Evolutionary conservation across 805 yeast genomes (phyloP), one percentile per base, ranked within the genome.

Genomic region (Saitoella complicata): DNA sequence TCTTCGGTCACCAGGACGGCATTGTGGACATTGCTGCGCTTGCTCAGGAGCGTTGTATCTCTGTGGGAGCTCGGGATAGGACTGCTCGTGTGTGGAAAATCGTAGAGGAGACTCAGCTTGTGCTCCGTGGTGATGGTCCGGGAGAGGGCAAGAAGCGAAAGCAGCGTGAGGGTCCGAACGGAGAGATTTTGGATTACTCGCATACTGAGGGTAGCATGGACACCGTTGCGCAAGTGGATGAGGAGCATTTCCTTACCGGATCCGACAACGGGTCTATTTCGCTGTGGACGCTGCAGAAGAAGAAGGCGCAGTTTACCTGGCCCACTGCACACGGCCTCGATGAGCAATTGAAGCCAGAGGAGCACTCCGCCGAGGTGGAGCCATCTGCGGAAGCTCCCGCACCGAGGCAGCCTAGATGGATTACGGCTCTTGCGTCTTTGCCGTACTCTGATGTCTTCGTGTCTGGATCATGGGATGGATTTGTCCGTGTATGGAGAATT

Each of bases 21-120:
- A 87, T 88, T 39, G 71, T 73, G 38, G 96, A 79, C 56, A 78
- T 91, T 44, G 66, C 85, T 21, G 85, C 96, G 0, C 66, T 91
- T 49, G 73, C 75, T 7, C 77, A 78, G 60, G 97, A 91, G 58
- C 75, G 95, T 47, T 91, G 98, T 67, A 87, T 91, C 11, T 84
- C 94, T 30, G 97, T 88, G 32, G 98, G 98, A 11, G 71, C 94
- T 3, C 75, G 97, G 54, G 98, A 91, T 63, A 78, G 93, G 55
- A 83, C 95, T 5, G 95, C 88, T 7, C 80, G 93, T 79, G 68
- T 83, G 55, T 91, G 98, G 98, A 91, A 91, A 60, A 85, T 91
- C 52, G 76, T 94, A 30, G 98, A 91, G 55, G 98, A 91, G 64
- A 77, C 94, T 1, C 75, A 96, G 58, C 72, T 91, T 55, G 86